These are phyloP conservation scores for Rostrohypoxylon terebratum DNA, from an alignment of 495 filamentous ascomycete species.

Conservation along the genomic window DNA sequence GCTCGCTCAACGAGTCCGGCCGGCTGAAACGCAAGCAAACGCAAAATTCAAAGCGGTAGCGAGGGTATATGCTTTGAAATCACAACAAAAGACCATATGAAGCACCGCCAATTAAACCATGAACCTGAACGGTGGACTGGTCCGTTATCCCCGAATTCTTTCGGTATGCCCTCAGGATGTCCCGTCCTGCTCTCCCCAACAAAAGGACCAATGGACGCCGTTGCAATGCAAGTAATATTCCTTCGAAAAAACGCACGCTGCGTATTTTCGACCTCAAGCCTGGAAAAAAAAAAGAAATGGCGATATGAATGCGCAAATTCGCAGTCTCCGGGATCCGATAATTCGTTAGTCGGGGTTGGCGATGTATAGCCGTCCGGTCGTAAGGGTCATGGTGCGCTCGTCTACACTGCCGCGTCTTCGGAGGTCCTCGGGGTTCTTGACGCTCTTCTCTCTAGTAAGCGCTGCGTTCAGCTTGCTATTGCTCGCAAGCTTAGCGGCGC, in stretches of 20 bases:
- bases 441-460: slow-evolving; percentile 70
- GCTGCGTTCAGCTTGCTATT: slow-evolving; percentile 65
- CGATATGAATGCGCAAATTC: slow-evolving; percentile 3
- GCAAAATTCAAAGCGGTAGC: slow-evolving; percentile 42
- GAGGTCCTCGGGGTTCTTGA: slow-evolving; percentile 79
- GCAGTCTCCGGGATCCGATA: background rate
- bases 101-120: slow-evolving; percentile 33
- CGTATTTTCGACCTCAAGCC: slow-evolving; percentile 11
- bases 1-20: slow-evolving; percentile 40
- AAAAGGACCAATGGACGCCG: slow-evolving; percentile 42
- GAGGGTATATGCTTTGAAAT: slow-evolving; percentile 51
- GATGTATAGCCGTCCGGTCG: slow-evolving; percentile 83
- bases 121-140: slow-evolving; percentile 46
- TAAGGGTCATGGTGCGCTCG: slow-evolving; percentile 88
- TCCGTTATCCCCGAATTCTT: slow-evolving; percentile 36
- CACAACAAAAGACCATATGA: slow-evolving; percentile 11
- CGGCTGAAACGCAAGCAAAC: slow-evolving; percentile 3
- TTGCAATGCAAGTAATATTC: slow-evolving; percentile 47
- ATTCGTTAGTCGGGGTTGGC: slow-evolving; percentile 85
- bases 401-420: slow-evolving; percentile 91
- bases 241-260: slow-evolving; percentile 24
- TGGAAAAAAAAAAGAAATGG: slow-evolving; percentile 17
- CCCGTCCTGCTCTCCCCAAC: slow-evolving; percentile 31
- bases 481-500: slow-evolving; percentile 57
- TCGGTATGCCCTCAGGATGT: slow-evolving; percentile 40